Evolutionary conservation across 805 yeast genomes (phyloP).

Genomic region (Kazachstania martiniae): DNA sequence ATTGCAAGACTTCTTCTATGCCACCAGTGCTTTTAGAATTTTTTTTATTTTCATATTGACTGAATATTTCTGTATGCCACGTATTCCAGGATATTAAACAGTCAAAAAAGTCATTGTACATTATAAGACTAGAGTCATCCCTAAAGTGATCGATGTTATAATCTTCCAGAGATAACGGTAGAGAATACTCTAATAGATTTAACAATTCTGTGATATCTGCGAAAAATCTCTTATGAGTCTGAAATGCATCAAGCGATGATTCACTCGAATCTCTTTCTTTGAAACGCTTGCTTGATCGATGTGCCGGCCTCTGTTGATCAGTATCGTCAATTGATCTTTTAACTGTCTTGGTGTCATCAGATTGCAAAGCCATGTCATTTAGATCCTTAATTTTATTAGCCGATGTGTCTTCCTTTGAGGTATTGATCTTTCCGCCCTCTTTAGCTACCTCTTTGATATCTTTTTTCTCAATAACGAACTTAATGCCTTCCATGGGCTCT

Average conservation of each 20-base stretch:
- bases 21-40: constrained; percentile 2
- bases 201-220: too few species aligned
- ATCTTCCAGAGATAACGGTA: constrained; percentile 6
- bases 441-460: constrained; percentile 4
- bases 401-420: too few species aligned
- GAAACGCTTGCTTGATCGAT: constrained; percentile 33
- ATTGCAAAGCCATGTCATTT: constrained; percentile 1
- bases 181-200: constrained; percentile 3
- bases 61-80: constrained; percentile 24
- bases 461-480: constrained; percentile 20
- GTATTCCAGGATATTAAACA: constrained; percentile 29
- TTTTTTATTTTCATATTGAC: constrained; percentile 10
- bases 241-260: too few species aligned
- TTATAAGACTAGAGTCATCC: constrained; percentile 1
- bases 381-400: too few species aligned
- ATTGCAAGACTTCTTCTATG: constrained; percentile 14
- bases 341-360: constrained; percentile 13
- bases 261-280: constrained; percentile 20
- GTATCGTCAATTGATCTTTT: constrained; percentile 8
- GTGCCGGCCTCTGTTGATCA: constrained; percentile 17
- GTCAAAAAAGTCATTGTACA: constrained; percentile 22
- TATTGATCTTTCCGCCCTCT: background rate
- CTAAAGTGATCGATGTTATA: constrained; percentile 4
- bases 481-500: constrained; percentile 36
- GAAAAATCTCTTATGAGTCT: too few species aligned